A percentile compares a stretch with the other conserved stretches of the same genome.
These are phyloP conservation scores for Pneumocystis oryctolagi DNA, from an alignment of 1,139 yeast genomes.

Conservation along the genomic window DNA sequence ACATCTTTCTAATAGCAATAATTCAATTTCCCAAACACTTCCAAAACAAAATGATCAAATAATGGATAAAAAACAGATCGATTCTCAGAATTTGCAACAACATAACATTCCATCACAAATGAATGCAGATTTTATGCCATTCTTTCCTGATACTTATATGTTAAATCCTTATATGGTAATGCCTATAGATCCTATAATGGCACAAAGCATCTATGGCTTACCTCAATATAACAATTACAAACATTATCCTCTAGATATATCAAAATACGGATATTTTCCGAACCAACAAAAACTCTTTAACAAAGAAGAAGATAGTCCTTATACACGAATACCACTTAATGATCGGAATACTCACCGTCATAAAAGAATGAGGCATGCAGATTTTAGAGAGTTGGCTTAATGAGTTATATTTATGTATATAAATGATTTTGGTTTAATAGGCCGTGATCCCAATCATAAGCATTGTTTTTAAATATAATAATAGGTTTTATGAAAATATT, in stretches of 20 bases:
- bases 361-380: neutral
- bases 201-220: constrained; percentile 9
- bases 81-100: constrained; percentile 1
- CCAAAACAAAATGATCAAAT: neutral
- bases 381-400: neutral
- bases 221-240: constrained; percentile 4
- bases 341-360: neutral
- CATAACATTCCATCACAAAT: neutral
- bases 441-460: neutral
- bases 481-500: neutral
- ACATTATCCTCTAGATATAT: constrained; percentile 2
- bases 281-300: constrained; percentile 14
- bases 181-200: constrained; percentile 12
- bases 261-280: constrained; percentile 7
- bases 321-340: constrained; percentile 4
- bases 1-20: constrained; percentile 4
- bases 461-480: neutral
- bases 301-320: constrained; percentile 19
- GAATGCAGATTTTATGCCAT: neutral
- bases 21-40: neutral
- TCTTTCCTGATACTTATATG: neutral
- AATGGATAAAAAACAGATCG: neutral
- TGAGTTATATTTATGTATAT: neutral
- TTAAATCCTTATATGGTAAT: constrained; percentile 13
- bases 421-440: neutral